Percentiles rank a stretch among this genome's conserved stretches.
phyloP scores from a whole-genome alignment of 2,329 filamentous ascomycete species.

The Colletotrichum sp. region DNA sequence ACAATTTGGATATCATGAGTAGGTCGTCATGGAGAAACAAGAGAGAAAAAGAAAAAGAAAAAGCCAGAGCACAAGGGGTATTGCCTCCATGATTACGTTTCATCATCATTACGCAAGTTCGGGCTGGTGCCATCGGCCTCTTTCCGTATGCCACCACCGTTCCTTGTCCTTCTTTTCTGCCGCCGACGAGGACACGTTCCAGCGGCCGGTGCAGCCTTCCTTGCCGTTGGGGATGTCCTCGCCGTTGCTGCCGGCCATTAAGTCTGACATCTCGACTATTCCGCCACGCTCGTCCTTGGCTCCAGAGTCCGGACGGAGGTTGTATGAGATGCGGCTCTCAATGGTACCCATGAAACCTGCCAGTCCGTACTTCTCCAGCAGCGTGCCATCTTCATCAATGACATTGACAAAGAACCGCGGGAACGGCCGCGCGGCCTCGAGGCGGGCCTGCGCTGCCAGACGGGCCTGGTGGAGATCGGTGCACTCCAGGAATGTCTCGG shows the following conservation, averaged over 20 bases:
- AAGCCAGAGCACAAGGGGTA: background rate
- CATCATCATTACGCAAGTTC: slow-evolving; percentile 17
- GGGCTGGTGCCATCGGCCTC: slow-evolving; percentile 46
- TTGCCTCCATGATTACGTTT: background rate
- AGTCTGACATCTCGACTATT: slow-evolving; percentile 56
- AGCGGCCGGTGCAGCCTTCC: slow-evolving; percentile 51
- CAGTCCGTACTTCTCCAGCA: slow-evolving; percentile 59
- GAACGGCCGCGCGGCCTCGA: slow-evolving; percentile 60
- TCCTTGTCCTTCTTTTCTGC: slow-evolving; percentile 54
- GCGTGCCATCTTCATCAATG: slow-evolving; percentile 53
- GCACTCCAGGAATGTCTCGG: slow-evolving; percentile 31
- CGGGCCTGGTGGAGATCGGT: slow-evolving; percentile 59
- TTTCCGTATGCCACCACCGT: slow-evolving; percentile 56
- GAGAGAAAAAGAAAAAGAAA: background rate
- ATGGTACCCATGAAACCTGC: slow-evolving; percentile 67
- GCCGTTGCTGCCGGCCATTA: slow-evolving; percentile 49
- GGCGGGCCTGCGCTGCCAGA: slow-evolving; percentile 67
- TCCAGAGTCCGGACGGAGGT: slow-evolving; percentile 61
- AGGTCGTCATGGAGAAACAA: background rate
- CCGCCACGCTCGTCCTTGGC: slow-evolving; percentile 62
- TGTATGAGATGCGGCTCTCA: slow-evolving; percentile 64
- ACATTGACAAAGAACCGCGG: slow-evolving; percentile 67
- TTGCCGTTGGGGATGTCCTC: slow-evolving; percentile 42
- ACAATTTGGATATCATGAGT: slow-evolving; percentile 7
- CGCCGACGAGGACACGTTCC: slow-evolving; percentile 45